Base-by-base conservation (phyloP, 2,329 filamentous ascomycete species). In the Teratosphaeria nubilosa region DNA sequence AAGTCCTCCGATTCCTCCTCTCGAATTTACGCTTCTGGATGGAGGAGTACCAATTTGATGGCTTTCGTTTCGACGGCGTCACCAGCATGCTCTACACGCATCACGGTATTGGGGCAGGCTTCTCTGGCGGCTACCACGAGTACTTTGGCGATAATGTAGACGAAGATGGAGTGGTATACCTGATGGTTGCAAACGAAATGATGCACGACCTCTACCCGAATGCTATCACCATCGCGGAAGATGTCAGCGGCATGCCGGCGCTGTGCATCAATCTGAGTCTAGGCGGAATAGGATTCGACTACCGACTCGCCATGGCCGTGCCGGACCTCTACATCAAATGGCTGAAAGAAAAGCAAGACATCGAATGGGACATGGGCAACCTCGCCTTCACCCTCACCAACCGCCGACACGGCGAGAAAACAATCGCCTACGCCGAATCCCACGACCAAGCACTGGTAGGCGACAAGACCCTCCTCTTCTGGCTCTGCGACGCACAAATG, bases 281-380 rank as follows among this genome's bases (percentile, higher is more conserved):
- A 1, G 94, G 94, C 20, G 94, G 94, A 62, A 85, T 97, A 65
- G 94, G 94, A 27, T 99, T 99, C 72, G 94, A 99, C 75, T 99
- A 99, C 74, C 85, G 94, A 65, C 83, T 99, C 32, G 91, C 91
- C 57, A 99, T 99, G 94, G 94, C 94, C 4, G 86, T 99, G 62
- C 94, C 94, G 3, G 94, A 99, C 73, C 89, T 99, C 84, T 99
- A 95, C 85, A 99, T 99, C 80, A 99, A 99, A 77, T 90, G 95
- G 70, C 75, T 97, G 61, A 99, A 99, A 74, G 94, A 99, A 76
- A 85, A 90, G 72, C 82, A 87, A 69, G 94, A 99, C 68, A 80
- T 90, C 62, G 83, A 95, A 10, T 99, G 94, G 94, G 88, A 97
- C 68, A 87, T 99, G 74, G 85, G 83, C 58, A 86, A 82, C 65